Conservation (phyloP, 495 filamentous ascomycete genomes). For the Xylaria telfairii region DNA sequence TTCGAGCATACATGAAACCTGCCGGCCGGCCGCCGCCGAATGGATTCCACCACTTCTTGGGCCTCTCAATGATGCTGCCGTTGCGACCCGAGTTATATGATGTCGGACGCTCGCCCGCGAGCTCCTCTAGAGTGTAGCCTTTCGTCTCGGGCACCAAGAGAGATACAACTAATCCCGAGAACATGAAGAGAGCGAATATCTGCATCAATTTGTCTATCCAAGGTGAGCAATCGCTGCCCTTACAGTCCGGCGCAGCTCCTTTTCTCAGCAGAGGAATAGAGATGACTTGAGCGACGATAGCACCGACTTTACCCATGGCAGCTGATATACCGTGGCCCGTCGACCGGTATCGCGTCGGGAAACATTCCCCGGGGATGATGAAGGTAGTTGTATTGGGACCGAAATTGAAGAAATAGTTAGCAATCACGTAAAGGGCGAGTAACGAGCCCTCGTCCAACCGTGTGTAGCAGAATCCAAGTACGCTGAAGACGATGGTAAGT, state of each 20-base stretch:
- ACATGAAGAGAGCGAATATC: conserved; percentile 81
- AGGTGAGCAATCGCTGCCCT: conserved; percentile 52
- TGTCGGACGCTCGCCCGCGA: conserved; percentile 54
- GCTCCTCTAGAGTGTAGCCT: conserved; percentile 65
- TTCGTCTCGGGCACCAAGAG: conserved; percentile 79
- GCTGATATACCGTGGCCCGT: conserved; percentile 87
- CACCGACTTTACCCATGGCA: conserved; percentile 80
- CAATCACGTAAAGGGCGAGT: conserved; percentile 77
- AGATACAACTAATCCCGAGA: conserved; percentile 68
- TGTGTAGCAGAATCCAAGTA: conserved; percentile 74
- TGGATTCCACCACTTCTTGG: conserved; percentile 40
- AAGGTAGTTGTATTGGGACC: conserved; percentile 90
- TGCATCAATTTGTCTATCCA: conserved; percentile 82
- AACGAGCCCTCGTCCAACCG: conserved; percentile 57
- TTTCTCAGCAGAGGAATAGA: conserved; percentile 55
- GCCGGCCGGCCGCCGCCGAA: conserved; percentile 45
- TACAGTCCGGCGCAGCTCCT: conserved; percentile 49
- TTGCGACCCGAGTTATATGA: conserved; percentile 45
- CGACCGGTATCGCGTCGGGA: conserved; percentile 85
- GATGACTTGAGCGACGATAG: conserved; percentile 66
- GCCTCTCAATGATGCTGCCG: conserved; percentile 37
- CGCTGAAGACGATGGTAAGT: conserved; percentile 71
- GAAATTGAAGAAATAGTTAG: conserved; percentile 74
- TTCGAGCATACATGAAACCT: conserved; percentile 43
- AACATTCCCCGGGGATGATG: conserved; percentile 88